These are phyloP conservation scores for Nemophila menziesii DNA, from an alignment of 257 asterid genomes.

Conservation along the genomic window DNA sequence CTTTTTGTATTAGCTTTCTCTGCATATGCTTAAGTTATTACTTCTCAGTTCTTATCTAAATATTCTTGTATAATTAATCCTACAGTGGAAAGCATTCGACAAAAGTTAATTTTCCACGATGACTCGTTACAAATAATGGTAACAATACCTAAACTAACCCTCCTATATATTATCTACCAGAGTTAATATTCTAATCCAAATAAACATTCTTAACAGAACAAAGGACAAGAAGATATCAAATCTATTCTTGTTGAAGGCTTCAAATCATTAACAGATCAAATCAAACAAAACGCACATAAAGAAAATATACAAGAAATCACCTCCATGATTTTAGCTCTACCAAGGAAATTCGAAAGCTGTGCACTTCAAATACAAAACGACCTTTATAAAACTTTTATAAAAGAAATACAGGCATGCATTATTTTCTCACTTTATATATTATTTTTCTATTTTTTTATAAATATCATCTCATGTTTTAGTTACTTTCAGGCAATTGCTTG, in stretches of 20 bases:
- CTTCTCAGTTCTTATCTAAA: neutral
- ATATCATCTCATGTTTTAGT: conserved; percentile 13
- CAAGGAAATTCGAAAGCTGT: conserved; percentile 40
- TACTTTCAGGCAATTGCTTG: conserved; percentile 42
- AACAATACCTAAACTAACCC: conserved; percentile 16
- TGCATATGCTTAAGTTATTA: neutral
- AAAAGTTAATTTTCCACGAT: conserved; percentile 53
- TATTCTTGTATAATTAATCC: conserved; percentile 16
- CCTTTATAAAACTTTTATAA: conserved; percentile 36
- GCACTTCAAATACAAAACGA: conserved; percentile 40
- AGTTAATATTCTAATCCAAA: conserved; percentile 19
- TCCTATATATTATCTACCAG: conserved; percentile 7
- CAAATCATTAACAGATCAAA: conserved; percentile 45
- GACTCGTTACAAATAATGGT: conserved; percentile 65
- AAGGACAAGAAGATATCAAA: conserved; percentile 79
- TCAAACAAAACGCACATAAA: conserved; percentile 31
- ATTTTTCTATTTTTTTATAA: neutral
- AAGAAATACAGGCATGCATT: conserved; percentile 58
- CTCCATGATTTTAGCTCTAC: conserved; percentile 37
- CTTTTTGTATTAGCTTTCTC: neutral
- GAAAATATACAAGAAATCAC: conserved; percentile 32
- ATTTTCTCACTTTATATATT: neutral
- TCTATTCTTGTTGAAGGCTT: conserved; percentile 32
- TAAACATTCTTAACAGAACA: conserved; percentile 34
- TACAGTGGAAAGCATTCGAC: conserved; percentile 58